These are phyloP conservation scores for Solanum hybrid DNA, from an alignment of 305 asterid genomes.

Conservation along the genomic window DNA sequence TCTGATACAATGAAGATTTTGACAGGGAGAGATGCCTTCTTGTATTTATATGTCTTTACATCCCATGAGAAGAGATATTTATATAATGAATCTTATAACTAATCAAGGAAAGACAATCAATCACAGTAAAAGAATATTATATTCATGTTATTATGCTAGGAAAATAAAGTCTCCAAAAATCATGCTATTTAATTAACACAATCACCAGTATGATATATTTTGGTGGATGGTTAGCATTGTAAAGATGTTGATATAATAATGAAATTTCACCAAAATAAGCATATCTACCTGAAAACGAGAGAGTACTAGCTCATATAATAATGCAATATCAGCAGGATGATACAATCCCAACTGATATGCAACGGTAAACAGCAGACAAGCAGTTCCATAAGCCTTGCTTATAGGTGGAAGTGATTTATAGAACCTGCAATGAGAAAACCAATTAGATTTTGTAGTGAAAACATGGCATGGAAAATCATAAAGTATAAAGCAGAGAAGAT, in stretches of 20 bases:
- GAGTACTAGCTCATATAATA: conserved; percentile 34
- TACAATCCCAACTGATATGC: conserved; percentile 55
- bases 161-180: not conserved
- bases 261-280: not conserved
- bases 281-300: conserved; percentile 55
- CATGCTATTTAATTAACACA: not conserved
- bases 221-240: not conserved
- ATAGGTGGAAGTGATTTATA: conserved; percentile 93
- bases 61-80: not conserved
- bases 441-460: conserved; percentile 3
- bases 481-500: not conserved
- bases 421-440: conserved; percentile 36
- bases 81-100: not conserved
- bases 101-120: not conserved
- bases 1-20: not conserved
- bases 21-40: not conserved
- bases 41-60: not conserved
- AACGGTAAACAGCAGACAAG: conserved; percentile 52
- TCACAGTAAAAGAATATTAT: not conserved
- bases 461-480: not conserved
- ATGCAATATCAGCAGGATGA: conserved; percentile 41
- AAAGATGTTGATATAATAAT: not conserved
- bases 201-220: not conserved
- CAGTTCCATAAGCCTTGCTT: conserved; percentile 85
- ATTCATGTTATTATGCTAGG: not conserved